These are phyloP conservation scores for Ceratobasidium sp. DNA, from an alignment of 1,284 basidiomycete genomes.

Conservation along the genomic window DNA sequence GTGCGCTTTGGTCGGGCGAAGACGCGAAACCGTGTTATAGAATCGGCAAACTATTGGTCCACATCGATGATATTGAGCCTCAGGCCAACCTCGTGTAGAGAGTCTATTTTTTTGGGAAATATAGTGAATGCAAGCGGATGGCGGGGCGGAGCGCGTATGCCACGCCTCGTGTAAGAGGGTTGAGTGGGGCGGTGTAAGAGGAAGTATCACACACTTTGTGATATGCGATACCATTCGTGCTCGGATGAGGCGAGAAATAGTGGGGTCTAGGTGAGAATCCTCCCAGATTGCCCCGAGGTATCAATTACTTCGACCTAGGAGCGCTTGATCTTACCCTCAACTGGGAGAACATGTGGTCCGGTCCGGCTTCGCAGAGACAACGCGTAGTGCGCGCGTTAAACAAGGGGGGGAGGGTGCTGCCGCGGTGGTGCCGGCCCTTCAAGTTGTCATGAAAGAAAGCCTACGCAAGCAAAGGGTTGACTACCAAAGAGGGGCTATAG, in stretches of 20 bases:
- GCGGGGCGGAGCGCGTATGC: slow-evolving; percentile 15
- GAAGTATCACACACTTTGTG: slow-evolving; percentile 2
- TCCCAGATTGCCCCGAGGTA: slow-evolving; percentile 3
- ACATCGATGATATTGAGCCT: slow-evolving; percentile 31
- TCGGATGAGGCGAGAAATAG: slow-evolving; percentile 11
- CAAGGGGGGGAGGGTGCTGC: slow-evolving; percentile 6
- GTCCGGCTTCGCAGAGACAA: slow-evolving; percentile 25
- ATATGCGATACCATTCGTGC: slow-evolving; percentile 15
- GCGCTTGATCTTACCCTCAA: slow-evolving; percentile 35
- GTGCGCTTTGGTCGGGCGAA: slow-evolving; percentile 31
- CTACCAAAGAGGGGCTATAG: no score
- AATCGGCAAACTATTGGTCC: slow-evolving; percentile 24
- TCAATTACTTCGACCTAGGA: slow-evolving; percentile 13
- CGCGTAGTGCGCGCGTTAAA: slow-evolving; percentile 20
- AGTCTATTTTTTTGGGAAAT: slow-evolving; percentile 40
- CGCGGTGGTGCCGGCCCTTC: slow-evolving; percentile 3
- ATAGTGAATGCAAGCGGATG: slow-evolving; percentile 24
- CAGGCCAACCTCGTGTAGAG: slow-evolving; percentile 31
- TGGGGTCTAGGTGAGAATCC: slow-evolving; percentile 14
- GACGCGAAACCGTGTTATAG: slow-evolving; percentile 20
- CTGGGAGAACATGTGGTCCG: slow-evolving; percentile 30
- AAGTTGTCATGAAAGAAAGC: no score
- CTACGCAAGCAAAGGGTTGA: no score
- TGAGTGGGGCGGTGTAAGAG: slow-evolving; percentile 24
- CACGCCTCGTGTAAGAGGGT: slow-evolving; percentile 23